Conservation (phyloP, 805 yeast genomes). For the Wickerhamomyces mucosus region DNA sequence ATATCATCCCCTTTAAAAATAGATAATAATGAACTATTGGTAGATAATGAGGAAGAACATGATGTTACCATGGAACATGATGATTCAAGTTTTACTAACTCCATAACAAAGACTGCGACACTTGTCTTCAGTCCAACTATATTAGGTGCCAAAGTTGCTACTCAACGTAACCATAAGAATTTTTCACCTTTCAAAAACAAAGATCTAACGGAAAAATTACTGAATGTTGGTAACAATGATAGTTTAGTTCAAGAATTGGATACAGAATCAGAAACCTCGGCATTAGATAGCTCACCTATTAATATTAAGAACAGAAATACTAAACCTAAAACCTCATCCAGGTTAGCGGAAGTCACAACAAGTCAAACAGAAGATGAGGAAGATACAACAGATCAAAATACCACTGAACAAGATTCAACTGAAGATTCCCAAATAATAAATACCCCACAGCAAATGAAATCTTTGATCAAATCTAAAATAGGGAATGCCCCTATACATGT, state of each 20-base stretch:
- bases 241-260: not conserved
- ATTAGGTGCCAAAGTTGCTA: conserved; percentile 19
- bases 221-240: conserved; percentile 4
- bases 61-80: conserved; percentile 6
- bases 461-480: too few species aligned
- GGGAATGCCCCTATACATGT: conserved; percentile 15
- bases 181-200: conserved; percentile 5
- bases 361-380: conserved; percentile 8
- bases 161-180: conserved; percentile 10
- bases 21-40: not conserved
- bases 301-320: conserved; percentile 4
- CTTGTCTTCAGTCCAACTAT: conserved; percentile 16
- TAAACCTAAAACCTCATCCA: conserved; percentile 10
- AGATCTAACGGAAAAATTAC: conserved; percentile 5
- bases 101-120: conserved; percentile 3
- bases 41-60: conserved; percentile 1
- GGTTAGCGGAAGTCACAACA: conserved; percentile 6
- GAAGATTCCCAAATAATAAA: too few species aligned
- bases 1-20: conserved; percentile 9
- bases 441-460: too few species aligned
- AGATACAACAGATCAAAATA: conserved; percentile 1
- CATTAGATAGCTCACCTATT: conserved; percentile 4
- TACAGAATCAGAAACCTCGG: conserved; percentile 1
- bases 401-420: conserved; percentile 2
- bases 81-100: conserved; percentile 1